Base-by-base conservation (phyloP, 208 protist species). In the Novymonas esmeraldas region DNA sequence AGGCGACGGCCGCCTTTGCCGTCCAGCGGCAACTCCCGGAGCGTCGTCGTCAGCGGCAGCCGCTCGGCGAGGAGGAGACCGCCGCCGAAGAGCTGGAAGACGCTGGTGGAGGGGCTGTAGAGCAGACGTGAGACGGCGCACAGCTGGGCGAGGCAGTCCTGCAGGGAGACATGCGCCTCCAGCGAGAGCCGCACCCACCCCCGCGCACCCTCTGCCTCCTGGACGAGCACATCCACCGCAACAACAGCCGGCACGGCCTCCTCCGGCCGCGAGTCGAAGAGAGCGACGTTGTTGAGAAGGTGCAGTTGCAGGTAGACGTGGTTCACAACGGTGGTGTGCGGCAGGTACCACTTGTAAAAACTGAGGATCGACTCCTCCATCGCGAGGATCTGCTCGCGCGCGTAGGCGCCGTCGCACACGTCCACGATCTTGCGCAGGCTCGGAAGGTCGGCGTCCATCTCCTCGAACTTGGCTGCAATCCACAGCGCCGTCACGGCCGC, bases 401-500 rank as follows among this genome's bases (percentile, higher is more conserved):
- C 58, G 81, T 95, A 95, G 22, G 84, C 79, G 33, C 73, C 64
- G 50, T 92, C 89, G 73, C 89, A 93, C 18, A 95, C 81, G 6
- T 89, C 79, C n/a, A 92, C 84, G 22, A 95, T 76, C 61, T 85
- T 84, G 20, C 67, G 73, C 49, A 93, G 64, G 24, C 51, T 78
- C 2, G 85, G 89, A 28, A 95, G 58, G 61, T 84, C 79, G 13
- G 69, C 59, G 46, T 93, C 84, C 76, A 92, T 84, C 55, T 95
- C 86, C 61, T 95, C 89, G 65, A 93, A 95, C 70, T 95, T 95
- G 28, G 89, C 81, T 4, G 89, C 84, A 36, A 93, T 81, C 89
- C 89, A 95, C 13, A 95, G 66, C 13, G 72, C 79, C 11, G 89
- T 88, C 18, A 91, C 73, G 24, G 89, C 89, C 13, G 78, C 79